These are phyloP conservation scores for Akanthomyces uredinophilus DNA, from an alignment of 2,329 filamentous ascomycete species.

Conservation along the genomic window DNA sequence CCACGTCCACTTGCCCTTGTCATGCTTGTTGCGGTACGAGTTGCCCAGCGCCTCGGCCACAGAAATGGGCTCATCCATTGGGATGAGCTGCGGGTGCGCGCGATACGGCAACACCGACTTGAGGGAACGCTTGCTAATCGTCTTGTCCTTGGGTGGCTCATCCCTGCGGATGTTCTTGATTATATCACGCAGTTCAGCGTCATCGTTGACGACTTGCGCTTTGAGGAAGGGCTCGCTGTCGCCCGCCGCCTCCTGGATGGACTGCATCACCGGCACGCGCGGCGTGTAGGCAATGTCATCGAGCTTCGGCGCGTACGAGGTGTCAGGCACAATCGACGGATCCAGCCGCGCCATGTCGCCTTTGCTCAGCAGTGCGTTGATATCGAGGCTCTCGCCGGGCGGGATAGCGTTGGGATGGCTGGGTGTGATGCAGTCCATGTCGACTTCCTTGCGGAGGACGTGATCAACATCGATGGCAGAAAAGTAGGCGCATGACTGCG, in stretches of 20 bases:
- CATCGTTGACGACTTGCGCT: conserved; percentile 74
- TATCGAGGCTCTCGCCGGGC: conserved; percentile 82
- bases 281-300: conserved; percentile 63
- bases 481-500: conserved; percentile 92
- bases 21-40: conserved; percentile 19
- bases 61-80: conserved; percentile 32
- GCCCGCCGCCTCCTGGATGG: conserved; percentile 47
- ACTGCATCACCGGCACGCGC: conserved; percentile 74
- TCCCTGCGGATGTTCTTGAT: conserved; percentile 53
- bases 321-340: conserved; percentile 52
- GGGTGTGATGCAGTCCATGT: conserved; percentile 95
- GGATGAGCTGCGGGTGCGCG: conserved; percentile 28
- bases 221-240: conserved; percentile 61
- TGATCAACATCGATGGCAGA: conserved; percentile 92
- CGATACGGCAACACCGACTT: conserved; percentile 33
- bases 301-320: conserved; percentile 47
- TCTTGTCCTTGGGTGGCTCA: conserved; percentile 23
- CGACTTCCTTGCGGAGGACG: conserved; percentile 94
- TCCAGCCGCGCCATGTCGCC: conserved; percentile 66
- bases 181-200: conserved; percentile 69
- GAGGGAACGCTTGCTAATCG: conserved; percentile 23
- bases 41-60: conserved; percentile 30
- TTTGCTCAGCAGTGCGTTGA: conserved; percentile 69
- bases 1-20: conserved; percentile 26
- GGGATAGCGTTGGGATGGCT: conserved; percentile 74